Conservation (phyloP, 768 basidiomycete species). For the Rhizopogon vinicolor region DNA sequence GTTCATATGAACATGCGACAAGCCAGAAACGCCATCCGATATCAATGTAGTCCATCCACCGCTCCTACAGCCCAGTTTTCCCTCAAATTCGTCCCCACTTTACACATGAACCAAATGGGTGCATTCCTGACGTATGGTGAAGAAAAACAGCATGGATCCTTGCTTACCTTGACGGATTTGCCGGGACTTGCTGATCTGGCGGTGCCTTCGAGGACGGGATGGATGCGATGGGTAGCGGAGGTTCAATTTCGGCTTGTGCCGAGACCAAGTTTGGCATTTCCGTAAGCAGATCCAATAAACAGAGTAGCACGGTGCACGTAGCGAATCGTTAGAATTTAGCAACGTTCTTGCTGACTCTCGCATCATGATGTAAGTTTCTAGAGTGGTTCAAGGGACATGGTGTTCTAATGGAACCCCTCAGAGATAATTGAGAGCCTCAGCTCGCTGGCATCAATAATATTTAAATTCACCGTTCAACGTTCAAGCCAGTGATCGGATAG, state of each 20-base stretch:
- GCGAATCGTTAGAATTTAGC: too few species aligned
- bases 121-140: constrained; percentile 8
- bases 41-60: constrained; percentile 38
- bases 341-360: too few species aligned
- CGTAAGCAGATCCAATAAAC: neutral
- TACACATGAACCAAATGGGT: neutral
- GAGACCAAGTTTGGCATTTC: constrained; percentile 10
- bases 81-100: neutral
- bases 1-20: constrained; percentile 9
- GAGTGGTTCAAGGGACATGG: too few species aligned
- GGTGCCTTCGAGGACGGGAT: constrained; percentile 10
- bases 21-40: constrained; percentile 32
- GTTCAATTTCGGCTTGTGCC: constrained; percentile 24
- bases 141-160: constrained; percentile 23
- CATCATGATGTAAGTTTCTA: too few species aligned
- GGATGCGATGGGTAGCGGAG: constrained; percentile 12
- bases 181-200: constrained; percentile 23
- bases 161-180: constrained; percentile 59
- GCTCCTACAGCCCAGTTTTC: constrained; percentile 16
- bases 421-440: too few species aligned
- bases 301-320: too few species aligned
- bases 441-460: too few species aligned
- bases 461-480: too few species aligned
- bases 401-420: too few species aligned
- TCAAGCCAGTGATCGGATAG: too few species aligned